These are phyloP conservation scores for Axilococcus clingmanii DNA, from an alignment of 139 green algal species.

Conservation along the genomic window DNA sequence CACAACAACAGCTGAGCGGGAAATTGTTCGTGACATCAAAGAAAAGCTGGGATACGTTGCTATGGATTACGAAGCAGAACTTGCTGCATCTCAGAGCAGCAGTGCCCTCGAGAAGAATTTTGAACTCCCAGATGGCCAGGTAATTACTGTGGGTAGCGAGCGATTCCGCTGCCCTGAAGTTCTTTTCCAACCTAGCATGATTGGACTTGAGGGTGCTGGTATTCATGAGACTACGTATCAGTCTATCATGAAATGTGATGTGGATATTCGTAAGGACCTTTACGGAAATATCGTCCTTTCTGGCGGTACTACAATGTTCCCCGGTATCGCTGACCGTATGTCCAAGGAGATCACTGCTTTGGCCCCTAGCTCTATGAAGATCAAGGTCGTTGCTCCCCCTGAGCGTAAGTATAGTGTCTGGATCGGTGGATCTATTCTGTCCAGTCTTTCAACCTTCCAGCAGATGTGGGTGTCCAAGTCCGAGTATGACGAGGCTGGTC, in stretches of 20 bases:
- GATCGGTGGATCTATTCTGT: conserved; percentile 98
- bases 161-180: conserved; percentile 95
- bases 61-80: conserved; percentile 95
- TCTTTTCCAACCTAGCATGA: conserved; percentile 86
- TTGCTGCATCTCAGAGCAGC: conserved; percentile 57
- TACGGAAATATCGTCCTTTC: conserved; percentile 91
- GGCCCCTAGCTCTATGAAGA: conserved; percentile 86
- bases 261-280: conserved; percentile 96
- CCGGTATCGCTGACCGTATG: conserved; percentile 94
- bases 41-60: conserved; percentile 98
- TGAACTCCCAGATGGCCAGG: conserved; percentile 84
- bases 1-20: conserved; percentile 92
- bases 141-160: conserved; percentile 94
- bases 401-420: conserved; percentile 95
- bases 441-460: conserved; percentile 94
- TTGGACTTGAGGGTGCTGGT: conserved; percentile 82
- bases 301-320: conserved; percentile 96
- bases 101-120: conserved; percentile 92
- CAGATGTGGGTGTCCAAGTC: conserved; percentile 88
- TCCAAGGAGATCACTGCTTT: conserved; percentile 91
- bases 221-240: conserved; percentile 97
- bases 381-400: conserved; percentile 88
- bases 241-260: conserved; percentile 98
- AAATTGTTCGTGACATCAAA: conserved; percentile 99
- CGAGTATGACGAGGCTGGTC: conserved; percentile 92